Base-by-base conservation (phyloP, 768 basidiomycete species). In the Calocera cornea region DNA sequence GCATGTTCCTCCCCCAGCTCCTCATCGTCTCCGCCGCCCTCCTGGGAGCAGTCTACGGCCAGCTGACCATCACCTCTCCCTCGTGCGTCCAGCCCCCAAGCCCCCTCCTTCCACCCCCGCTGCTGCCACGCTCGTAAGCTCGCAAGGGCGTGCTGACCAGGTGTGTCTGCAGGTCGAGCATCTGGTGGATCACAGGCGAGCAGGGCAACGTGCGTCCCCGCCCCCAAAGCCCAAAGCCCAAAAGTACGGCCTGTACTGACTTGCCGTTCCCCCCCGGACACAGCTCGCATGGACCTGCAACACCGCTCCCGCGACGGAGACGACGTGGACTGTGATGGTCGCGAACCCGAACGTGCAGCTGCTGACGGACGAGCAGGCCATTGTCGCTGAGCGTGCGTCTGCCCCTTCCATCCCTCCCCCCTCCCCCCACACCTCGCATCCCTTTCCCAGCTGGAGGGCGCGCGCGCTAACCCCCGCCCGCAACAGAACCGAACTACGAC, bases 401-500 rank as follows among this genome's bases (percentile, higher is more conserved):
- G n/a, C n/a, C n/a, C 19, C 19, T 60, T 27, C 54, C 54, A 29
- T 60, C 31, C 27, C 54, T 60, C 11, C 54, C 31, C 31, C 31
- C 54, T 19, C 5, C 24, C 11, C 14, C 19, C 5, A 2, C 11
- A 5, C 27, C 24, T 31, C 27, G 54, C 24, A 29, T 27, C 31
- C 31, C 19, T 17, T 24, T 19, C 24, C 44, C 44, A 7, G 44
- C 44, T 8, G 24, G 5, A 47, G 19, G 44, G 19, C 16, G 19
- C 16, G 8, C 16, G 5, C 24, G 31, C 54, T 60, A 19, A 60
- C 27, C 11, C 54, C 31, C 8, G 19, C 14, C 54, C 54, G 14
- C n/a, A n/a, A 16, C 54, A 60, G 54, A 60, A 31, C 54, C 54
- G 31, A 60, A 60, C 54, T 60, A 60, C 54, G 54, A 60, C 54